phyloP scores from a whole-genome alignment of 306 rosid species.

The peach (Prunus persica) region DNA sequence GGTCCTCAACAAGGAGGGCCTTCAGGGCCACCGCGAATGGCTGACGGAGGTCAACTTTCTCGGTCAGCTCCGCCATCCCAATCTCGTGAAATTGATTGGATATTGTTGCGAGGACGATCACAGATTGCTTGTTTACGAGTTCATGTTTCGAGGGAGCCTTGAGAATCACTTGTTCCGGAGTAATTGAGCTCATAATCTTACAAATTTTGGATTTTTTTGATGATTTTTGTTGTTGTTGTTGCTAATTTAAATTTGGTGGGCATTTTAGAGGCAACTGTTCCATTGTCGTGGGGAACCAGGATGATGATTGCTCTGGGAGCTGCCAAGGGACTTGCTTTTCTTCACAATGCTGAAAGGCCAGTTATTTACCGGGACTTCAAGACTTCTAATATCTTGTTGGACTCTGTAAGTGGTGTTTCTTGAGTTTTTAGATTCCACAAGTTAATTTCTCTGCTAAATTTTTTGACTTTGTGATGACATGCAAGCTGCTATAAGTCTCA shows the following conservation, averaged over 20 bases:
- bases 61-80: slow-evolving; percentile 95
- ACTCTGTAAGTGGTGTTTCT: slow-evolving; percentile 57
- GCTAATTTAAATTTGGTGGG: background rate
- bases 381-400: slow-evolving; percentile 90
- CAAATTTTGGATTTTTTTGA: background rate
- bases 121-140: slow-evolving; percentile 91
- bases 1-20: slow-evolving; percentile 94
- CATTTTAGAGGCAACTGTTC: slow-evolving; percentile 68
- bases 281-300: slow-evolving; percentile 83
- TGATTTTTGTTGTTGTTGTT: background rate
- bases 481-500: slow-evolving; percentile 4
- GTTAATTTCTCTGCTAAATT: background rate
- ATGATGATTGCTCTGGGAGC: slow-evolving; percentile 98
- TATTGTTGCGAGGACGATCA: slow-evolving; percentile 99
- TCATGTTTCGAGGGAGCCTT: slow-evolving; percentile 97
- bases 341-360: slow-evolving; percentile 93
- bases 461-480: background rate
- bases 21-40: slow-evolving; percentile 99
- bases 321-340: slow-evolving; percentile 97
- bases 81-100: slow-evolving; percentile 95
- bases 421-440: background rate
- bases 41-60: slow-evolving; percentile 99
- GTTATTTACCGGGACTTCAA: slow-evolving; percentile 95
- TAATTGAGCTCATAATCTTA: slow-evolving; percentile 19
- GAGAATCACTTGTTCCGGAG: slow-evolving; percentile 97